Evolutionary conservation across 306 rosid species (phyloP).

Genomic region (Casuarina cunninghamiana): DNA sequence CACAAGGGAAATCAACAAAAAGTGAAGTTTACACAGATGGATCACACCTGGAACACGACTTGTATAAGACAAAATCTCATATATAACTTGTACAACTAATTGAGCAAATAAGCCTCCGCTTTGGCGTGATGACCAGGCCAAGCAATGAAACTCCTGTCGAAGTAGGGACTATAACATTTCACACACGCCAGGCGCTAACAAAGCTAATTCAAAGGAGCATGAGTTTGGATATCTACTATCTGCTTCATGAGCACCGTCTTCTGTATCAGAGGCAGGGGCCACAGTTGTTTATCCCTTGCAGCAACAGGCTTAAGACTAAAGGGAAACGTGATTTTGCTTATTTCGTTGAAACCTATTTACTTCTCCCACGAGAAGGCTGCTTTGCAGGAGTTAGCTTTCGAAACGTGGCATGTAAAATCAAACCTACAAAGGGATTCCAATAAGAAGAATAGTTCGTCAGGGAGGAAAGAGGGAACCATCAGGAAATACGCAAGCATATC

Average conservation of each 20-base stretch:
- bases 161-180: not conserved
- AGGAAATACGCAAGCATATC: not conserved
- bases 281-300: not conserved
- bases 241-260: constrained; percentile 16
- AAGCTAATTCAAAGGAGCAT: not conserved
- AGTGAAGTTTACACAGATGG: not conserved
- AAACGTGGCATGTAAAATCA: constrained; percentile 80
- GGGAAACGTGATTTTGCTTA: constrained; percentile 6
- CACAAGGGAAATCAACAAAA: not conserved
- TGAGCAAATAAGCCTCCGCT: not conserved
- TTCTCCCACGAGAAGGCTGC: constrained; percentile 49
- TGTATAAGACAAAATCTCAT: not conserved
- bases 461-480: not conserved
- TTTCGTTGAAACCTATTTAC: constrained; percentile 19
- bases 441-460: constrained; percentile 7
- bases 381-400: constrained; percentile 70
- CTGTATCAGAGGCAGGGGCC: constrained; percentile 9
- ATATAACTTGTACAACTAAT: not conserved
- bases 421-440: constrained; percentile 39
- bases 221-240: not conserved
- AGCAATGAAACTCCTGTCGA: not conserved
- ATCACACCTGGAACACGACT: not conserved
- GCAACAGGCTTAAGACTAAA: not conserved
- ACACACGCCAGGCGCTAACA: not conserved
- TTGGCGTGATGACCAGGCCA: not conserved